Percentiles rank a stretch among this genome's conserved stretches.
Evolutionary conservation across 2,329 filamentous ascomycete genomes (phyloP).

Genomic region (Aspergillus niger): DNA sequence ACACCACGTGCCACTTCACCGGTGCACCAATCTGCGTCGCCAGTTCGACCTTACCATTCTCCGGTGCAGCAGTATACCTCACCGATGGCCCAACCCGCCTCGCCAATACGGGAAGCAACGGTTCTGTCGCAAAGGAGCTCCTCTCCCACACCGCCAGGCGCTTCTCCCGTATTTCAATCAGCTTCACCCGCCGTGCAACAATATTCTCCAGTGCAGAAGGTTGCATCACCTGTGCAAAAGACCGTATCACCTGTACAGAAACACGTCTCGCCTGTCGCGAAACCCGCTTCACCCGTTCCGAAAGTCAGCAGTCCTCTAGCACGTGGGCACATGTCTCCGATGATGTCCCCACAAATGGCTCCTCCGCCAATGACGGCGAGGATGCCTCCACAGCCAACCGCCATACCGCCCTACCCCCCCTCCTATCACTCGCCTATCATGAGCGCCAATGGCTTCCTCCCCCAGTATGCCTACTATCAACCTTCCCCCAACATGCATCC

Average conservation of each 20-base stretch:
- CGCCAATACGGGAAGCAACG: conserved; percentile 14
- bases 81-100: conserved; percentile 13
- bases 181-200: conserved; percentile 14
- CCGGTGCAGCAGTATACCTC: conserved; percentile 17
- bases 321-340: conserved; percentile 40
- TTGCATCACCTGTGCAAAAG: conserved; percentile 22
- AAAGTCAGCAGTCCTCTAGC: conserved; percentile 41
- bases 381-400: conserved; percentile 26
- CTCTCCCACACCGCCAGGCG: conserved; percentile 18
- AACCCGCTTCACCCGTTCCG: conserved; percentile 31
- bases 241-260: conserved; percentile 18
- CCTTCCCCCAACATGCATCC: conserved; percentile 31
- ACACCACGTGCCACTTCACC: conserved; percentile 17
- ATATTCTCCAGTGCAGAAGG: conserved; percentile 20
- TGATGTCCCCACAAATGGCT: conserved; percentile 36
- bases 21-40: conserved; percentile 11
- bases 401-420: conserved; percentile 27
- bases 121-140: conserved; percentile 14
- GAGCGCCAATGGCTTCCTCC: conserved; percentile 34
- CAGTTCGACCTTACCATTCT: conserved; percentile 12
- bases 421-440: conserved; percentile 40
- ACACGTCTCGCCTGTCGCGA: conserved; percentile 25
- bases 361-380: conserved; percentile 24
- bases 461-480: conserved; percentile 37
- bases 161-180: conserved; percentile 18